Conservation (phyloP, 257 asterid species). For the Petunia secreta region DNA sequence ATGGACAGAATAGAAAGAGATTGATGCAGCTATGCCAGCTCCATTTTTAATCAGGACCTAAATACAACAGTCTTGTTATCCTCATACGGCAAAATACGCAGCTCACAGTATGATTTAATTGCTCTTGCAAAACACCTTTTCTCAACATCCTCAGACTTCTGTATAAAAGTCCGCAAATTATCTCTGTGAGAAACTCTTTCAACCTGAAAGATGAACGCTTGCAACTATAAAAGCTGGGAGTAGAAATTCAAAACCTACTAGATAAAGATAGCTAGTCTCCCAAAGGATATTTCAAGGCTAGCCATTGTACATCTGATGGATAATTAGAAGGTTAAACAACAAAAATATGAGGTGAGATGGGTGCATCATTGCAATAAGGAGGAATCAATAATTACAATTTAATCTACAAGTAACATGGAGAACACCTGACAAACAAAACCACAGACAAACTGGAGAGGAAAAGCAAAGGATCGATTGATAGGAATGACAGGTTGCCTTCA, state of each 20-base stretch:
- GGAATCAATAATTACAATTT: background rate
- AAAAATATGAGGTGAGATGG: background rate
- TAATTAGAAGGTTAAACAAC: conserved; percentile 5
- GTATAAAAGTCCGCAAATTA: conserved; percentile 70
- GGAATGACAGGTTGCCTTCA: background rate
- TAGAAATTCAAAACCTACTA: background rate
- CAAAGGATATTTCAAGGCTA: background rate
- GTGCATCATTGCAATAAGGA: background rate
- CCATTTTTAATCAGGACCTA: conserved; percentile 32
- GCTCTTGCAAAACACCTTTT: conserved; percentile 92
- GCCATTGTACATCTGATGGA: background rate
- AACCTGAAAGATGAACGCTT: conserved; percentile 55
- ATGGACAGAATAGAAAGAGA: conserved; percentile 3
- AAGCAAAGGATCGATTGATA: background rate
- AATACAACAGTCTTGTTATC: conserved; percentile 83
- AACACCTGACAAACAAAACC: background rate
- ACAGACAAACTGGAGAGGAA: background rate
- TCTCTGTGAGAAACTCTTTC: conserved; percentile 96
- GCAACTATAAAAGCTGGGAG: conserved; percentile 10
- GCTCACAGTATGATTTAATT: conserved; percentile 82
- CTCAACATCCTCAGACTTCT: conserved; percentile 89
- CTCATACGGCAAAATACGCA: conserved; percentile 81
- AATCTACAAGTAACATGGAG: background rate
- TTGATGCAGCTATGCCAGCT: background rate
- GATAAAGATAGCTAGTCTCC: background rate